Evolutionary conservation across 805 yeast genomes (phyloP), one percentile per base, ranked within the genome.

Genomic region (Zygotorulaspora chibaensis): DNA sequence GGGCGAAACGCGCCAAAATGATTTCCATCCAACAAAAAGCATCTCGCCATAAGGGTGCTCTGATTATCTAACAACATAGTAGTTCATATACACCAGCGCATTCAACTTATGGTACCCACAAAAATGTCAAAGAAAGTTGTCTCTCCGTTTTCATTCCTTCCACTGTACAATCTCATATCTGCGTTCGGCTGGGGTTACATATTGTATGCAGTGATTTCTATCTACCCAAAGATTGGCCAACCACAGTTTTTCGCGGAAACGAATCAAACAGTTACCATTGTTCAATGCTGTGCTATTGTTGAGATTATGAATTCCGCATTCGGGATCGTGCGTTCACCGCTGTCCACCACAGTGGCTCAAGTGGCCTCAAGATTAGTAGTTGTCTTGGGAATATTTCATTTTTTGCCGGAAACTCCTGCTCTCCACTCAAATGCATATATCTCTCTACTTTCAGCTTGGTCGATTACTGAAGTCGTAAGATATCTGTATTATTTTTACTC

Each of bases 391-490:
- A 77, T 91, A 42, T 80, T 88, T 66, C 79, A 79, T 42, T 63
- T 74, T n/a, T 72, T 89, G 52, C 96, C 98, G 8, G 84, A 84
- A 15, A 88, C 88, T 2, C 54, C 59, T 18, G 60, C 57, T 18
- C 42, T 25, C 73, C 76, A 54, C 43, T 55, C 54, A 74, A 73
- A 53, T 72, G 80, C 77, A 12, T 90, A 84, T 65, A 66, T 81
- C 46, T 71, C 91, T 1, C 75, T 91, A 63, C 73, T 81, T 38
- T 55, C 80, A 36, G 89, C 96, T 10, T 93, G 99, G 99, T 80
- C 93, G n/a, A 57, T 87, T 43, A 87, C 98, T n/a, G 99, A 93
- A 67, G 75, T 87, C 37, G 83, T 90, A 46, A 77, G 99, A 63
- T 93, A 93, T 68, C 76, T 87, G 35, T 93, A 80, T 70, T 95